phyloP scores from a whole-genome alignment of 768 basidiomycete genomes.

The Lactarius hatsudake region DNA sequence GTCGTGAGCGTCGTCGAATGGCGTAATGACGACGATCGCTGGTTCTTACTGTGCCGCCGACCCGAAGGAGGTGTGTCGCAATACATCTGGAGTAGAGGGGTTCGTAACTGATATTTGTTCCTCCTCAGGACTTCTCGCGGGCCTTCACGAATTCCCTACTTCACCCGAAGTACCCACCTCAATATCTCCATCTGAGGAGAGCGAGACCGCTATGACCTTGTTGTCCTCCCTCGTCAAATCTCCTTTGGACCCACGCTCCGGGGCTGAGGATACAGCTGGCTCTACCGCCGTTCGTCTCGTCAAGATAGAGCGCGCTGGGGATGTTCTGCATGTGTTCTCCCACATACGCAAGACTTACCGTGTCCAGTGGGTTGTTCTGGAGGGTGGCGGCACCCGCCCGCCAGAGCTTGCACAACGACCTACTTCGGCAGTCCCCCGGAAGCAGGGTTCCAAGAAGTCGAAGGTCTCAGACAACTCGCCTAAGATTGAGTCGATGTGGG shows the following conservation, averaged over 20 bases:
- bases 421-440: not conserved
- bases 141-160: constrained; percentile 86
- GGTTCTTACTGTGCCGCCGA: constrained; percentile 75
- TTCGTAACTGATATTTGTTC: constrained; percentile 6
- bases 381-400: constrained; percentile 53
- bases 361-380: constrained; percentile 65
- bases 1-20: constrained; percentile 87
- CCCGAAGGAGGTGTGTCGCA: constrained; percentile 67
- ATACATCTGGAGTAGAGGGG: not conserved
- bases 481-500: constrained; percentile 15
- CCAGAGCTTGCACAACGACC: constrained; percentile 29
- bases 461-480: not conserved
- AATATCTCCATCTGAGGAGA: constrained; percentile 37
- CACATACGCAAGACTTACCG: constrained; percentile 88
- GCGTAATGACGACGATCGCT: constrained; percentile 47
- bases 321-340: constrained; percentile 81
- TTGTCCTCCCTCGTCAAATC: constrained; percentile 41
- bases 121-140: constrained; percentile 77
- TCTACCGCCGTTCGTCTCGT: constrained; percentile 36
- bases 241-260: constrained; percentile 20
- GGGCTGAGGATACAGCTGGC: constrained; percentile 9
- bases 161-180: constrained; percentile 49
- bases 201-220: constrained; percentile 37
- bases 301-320: constrained; percentile 51
- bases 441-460: not conserved